A percentile compares a stretch with the other conserved stretches of the same genome.
phyloP scores from a whole-genome alignment of 495 filamentous ascomycete genomes.

The Jackrogersella minutella region DNA sequence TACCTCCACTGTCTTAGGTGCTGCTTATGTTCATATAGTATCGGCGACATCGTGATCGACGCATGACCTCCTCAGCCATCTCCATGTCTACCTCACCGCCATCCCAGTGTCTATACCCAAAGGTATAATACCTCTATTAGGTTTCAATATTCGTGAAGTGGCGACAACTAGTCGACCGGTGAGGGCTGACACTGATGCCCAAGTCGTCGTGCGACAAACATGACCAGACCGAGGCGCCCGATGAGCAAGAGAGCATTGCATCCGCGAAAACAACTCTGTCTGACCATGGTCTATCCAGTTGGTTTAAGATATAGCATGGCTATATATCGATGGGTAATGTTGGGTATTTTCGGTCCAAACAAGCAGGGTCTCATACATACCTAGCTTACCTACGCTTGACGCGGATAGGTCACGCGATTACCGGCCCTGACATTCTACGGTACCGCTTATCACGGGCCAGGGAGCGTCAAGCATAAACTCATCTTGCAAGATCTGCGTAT shows the following conservation, averaged over 20 bases:
- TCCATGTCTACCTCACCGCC: constrained; percentile 22
- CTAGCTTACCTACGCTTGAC: constrained; percentile 4
- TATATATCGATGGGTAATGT: constrained; percentile 1
- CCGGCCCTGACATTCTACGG: constrained; percentile 13
- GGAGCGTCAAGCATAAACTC: constrained; percentile 13
- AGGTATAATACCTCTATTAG: constrained; percentile 13
- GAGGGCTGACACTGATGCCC: constrained; percentile 29
- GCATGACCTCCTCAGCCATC: background rate
- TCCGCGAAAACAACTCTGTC: constrained; percentile 4
- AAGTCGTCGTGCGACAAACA: constrained; percentile 21
- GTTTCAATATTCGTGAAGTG: constrained; percentile 30
- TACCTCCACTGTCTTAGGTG: background rate
- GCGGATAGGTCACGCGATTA: constrained; percentile 32
- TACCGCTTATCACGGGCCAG: constrained; percentile 24
- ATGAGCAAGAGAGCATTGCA: constrained; percentile 7
- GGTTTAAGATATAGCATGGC: constrained; percentile 20
- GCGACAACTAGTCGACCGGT: constrained; percentile 28
- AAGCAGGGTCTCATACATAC: constrained; percentile 7
- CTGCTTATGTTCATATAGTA: constrained; percentile 1
- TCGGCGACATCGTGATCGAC: constrained; percentile 17
- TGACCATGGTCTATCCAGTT: background rate
- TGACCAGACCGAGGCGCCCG: constrained; percentile 13
- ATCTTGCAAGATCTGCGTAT: constrained; percentile 35
- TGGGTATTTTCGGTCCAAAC: constrained; percentile 1
- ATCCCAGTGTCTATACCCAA: constrained; percentile 20